A percentile compares a stretch with the other conserved stretches of the same genome.
phyloP scores from a whole-genome alignment of 2,329 filamentous ascomycete species.

The Sclerotinia nivalis region DNA sequence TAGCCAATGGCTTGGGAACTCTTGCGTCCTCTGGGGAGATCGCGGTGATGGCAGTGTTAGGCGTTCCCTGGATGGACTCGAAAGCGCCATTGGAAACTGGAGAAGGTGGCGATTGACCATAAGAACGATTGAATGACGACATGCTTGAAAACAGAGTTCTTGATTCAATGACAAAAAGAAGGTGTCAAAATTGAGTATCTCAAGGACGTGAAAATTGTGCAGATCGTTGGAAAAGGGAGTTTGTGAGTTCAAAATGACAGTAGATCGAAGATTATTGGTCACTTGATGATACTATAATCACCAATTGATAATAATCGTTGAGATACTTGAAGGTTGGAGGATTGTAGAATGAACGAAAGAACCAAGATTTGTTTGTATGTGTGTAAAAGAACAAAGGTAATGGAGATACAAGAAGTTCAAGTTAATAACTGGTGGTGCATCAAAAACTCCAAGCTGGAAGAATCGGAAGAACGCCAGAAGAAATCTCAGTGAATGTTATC shows the following conservation, averaged over 20 bases:
- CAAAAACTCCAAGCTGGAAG: background rate
- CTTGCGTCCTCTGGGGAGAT: slow-evolving; percentile 61
- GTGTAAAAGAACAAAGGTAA: slow-evolving; percentile 9
- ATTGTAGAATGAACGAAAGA: background rate
- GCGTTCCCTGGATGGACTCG: slow-evolving; percentile 62
- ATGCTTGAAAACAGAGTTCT: slow-evolving; percentile 18
- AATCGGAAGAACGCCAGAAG: background rate
- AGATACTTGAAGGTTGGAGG: background rate
- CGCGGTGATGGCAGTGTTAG: slow-evolving; percentile 62
- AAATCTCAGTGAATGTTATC: slow-evolving; percentile 1
- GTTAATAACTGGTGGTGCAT: background rate
- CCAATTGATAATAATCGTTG: slow-evolving; percentile 6
- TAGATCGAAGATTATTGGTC: slow-evolving; percentile 3
- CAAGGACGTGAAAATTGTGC: slow-evolving; percentile 8
- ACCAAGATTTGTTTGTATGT: slow-evolving; percentile 3
- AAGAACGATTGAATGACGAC: slow-evolving; percentile 22
- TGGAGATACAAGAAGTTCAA: background rate
- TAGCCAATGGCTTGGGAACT: slow-evolving; percentile 26
- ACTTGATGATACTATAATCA: slow-evolving; percentile 1
- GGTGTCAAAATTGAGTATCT: slow-evolving; percentile 17
- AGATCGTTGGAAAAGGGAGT: background rate
- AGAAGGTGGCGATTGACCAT: slow-evolving; percentile 33
- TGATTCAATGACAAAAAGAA: background rate
- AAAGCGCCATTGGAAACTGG: slow-evolving; percentile 51
- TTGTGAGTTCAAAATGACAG: background rate